Evolutionary conservation across 345 rosid species (phyloP), one percentile per base, ranked within the genome.

Genomic region (Kandelia obovata): DNA sequence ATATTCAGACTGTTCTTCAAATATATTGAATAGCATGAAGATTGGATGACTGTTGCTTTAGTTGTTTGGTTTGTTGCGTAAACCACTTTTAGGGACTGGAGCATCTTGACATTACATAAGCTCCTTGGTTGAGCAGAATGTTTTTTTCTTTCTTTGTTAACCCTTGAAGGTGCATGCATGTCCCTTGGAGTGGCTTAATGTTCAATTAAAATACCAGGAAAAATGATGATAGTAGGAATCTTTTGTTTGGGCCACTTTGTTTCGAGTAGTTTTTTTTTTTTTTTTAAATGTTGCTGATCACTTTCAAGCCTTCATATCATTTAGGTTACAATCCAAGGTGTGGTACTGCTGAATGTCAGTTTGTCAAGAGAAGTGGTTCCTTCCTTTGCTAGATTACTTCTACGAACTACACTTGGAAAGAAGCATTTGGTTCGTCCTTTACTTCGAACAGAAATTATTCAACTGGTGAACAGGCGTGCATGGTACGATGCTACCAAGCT

Each of bases 361-460:
- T 82, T 94, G 76, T 82, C 97, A 51, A 89, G 98, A 80, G 96
- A 91, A 79, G 96, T 91, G 66, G 96, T 91, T 82, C 95, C 98
- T 55, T 87, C 85, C 66, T 89, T 93, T 78, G 96, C 97, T 52
- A 85, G 97, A 79, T 89, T 91, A 80, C 92, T 93, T 57, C 69
- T 89, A 75, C 92, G 88, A 53, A 91, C 95, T 66, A 82, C 96
- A 65, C 92, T 93, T 63, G 97, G 97, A 75, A 93, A 88, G 86
- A 93, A 91, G 82, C 96, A 93, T 85, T 84, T 93, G 82, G 95
- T 93, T 64, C 90, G 95, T 20, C 90, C 97, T 17, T 81, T 94
- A 56, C 77, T 94, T 75, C 83, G 96, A 56, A 86, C 97, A 23
- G 98, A 91, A 83, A 91, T 94, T 70, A 83, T 90, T 74, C 96